A percentile compares a stretch with the other conserved stretches of the same genome.
Conservation (phyloP, 2,329 filamentous ascomycete genomes). For the Meredithiella fracta region DNA sequence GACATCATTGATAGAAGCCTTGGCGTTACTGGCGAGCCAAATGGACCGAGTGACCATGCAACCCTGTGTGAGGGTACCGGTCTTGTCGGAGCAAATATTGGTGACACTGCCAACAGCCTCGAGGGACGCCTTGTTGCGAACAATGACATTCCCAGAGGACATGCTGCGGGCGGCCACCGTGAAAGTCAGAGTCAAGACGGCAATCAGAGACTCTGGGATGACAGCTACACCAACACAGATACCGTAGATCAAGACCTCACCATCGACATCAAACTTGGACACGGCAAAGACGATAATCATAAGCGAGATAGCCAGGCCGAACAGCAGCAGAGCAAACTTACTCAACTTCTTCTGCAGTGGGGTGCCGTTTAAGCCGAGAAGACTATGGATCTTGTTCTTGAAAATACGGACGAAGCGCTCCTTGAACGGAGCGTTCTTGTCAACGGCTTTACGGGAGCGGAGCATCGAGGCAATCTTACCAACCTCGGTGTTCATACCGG, state of each 20-base stretch:
- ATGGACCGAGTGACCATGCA: constrained; percentile 50
- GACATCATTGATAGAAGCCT: constrained; percentile 36
- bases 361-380: constrained; percentile 57
- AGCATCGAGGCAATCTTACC: constrained; percentile 59
- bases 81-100: constrained; percentile 56
- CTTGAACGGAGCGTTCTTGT: constrained; percentile 21
- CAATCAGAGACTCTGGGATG: constrained; percentile 50
- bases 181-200: constrained; percentile 56
- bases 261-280: constrained; percentile 35
- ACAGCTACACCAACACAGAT: constrained; percentile 47
- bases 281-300: constrained; percentile 46
- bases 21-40: constrained; percentile 39
- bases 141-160: constrained; percentile 47
- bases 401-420: constrained; percentile 30
- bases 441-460: constrained; percentile 35
- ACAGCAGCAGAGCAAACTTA: constrained; percentile 69
- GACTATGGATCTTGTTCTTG: constrained; percentile 30
- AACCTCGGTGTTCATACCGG: constrained; percentile 60
- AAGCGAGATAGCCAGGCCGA: constrained; percentile 49
- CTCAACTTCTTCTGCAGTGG: constrained; percentile 73
- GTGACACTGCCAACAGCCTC: constrained; percentile 55
- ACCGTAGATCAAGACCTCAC: constrained; percentile 44
- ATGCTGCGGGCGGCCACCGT: constrained; percentile 49
- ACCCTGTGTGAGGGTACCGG: constrained; percentile 48
- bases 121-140: constrained; percentile 46